Percentiles rank a stretch among this genome's conserved stretches.
Evolutionary conservation across 2,329 filamentous ascomycete genomes (phyloP).

Genomic region (Microdochium trichocladiopsis): DNA sequence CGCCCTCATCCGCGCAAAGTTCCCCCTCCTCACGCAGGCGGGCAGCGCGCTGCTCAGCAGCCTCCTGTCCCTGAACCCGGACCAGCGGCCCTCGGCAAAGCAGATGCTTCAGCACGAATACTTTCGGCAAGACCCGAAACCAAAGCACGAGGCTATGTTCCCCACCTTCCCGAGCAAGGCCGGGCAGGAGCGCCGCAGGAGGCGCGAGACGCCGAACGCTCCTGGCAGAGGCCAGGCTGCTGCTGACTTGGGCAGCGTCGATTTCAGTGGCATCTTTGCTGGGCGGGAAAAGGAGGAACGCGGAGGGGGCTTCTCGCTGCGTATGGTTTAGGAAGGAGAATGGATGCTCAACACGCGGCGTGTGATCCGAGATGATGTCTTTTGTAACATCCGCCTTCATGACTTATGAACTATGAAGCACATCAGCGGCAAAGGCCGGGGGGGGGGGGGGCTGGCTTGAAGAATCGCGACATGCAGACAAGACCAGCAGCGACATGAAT

Average conservation of each 20-base stretch:
- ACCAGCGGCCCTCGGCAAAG: slow-evolving; percentile 59
- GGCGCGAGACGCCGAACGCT: slow-evolving; percentile 71
- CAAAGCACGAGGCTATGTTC: slow-evolving; percentile 88
- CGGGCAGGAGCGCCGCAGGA: slow-evolving; percentile 74
- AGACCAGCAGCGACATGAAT: slow-evolving; percentile 5
- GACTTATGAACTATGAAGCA: no score
- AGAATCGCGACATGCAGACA: slow-evolving; percentile 1
- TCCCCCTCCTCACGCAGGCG: slow-evolving; percentile 72
- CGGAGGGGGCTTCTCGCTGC: slow-evolving; percentile 59
- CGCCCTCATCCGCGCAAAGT: slow-evolving; percentile 64
- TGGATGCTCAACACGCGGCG: no score
- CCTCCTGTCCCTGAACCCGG: slow-evolving; percentile 71
- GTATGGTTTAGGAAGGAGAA: slow-evolving; percentile 40
- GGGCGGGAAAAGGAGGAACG: slow-evolving; percentile 57
- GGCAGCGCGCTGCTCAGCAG: slow-evolving; percentile 63
- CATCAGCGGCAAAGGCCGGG: no score
- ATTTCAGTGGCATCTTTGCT: slow-evolving; percentile 67
- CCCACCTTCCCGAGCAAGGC: slow-evolving; percentile 96
- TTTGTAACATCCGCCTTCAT: no score
- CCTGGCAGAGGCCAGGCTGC: slow-evolving; percentile 69
- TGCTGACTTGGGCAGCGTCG: slow-evolving; percentile 44
- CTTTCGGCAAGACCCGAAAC: slow-evolving; percentile 82
- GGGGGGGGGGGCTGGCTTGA: no score
- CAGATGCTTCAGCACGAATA: slow-evolving; percentile 76
- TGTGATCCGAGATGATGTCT: no score